Base-by-base conservation (phyloP, 495 filamentous ascomycete species). In the Penicillium odoratum region DNA sequence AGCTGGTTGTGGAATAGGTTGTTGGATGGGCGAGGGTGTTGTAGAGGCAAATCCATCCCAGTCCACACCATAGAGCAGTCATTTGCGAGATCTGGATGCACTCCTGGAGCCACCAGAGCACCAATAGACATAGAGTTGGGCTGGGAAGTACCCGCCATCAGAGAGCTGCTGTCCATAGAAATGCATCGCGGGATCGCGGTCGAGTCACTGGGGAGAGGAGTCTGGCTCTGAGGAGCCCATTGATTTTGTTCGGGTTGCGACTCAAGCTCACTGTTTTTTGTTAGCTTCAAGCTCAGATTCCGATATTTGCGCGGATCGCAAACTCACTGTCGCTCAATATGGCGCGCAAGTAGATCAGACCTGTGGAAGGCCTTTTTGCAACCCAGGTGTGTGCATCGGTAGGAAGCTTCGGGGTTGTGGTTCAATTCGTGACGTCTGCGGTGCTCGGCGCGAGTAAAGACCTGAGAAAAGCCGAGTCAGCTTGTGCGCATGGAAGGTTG, bases 371-470 rank as follows among this genome's bases (percentile, higher is more conserved):
- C 81, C 69, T 87, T 91, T 16, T 85, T 85, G 72, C 92, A 97
- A 44, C 83, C 81, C 38, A 80, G 72, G 48, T 85, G 78, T 7
- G 82, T 79, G 70, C 92, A 95, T 29, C 80, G 79, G 62, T 82
- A 87, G 10, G 83, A 77, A 31, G 89, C 86, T 57, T 85, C 78
- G 18, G 82, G 82, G 65, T 86, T 85, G 75, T 97, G 92, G 69
- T 93, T 93, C 49, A 93, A 74, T 70, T 95, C 89, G 74, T 96
- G 92, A 48, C 91, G 91, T 71, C 91, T 92, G 52, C 34, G 64
- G 40, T 97, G 92, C 67, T 97, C 92, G 30, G 90, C 91, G 67
- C 92, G 81, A 18, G 91, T 94, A 67, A 91, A 92, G 50, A 88
- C 86, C 87, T 89, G 57, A 38, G 48, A 16, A 56, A 55, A 34